Base-by-base conservation (phyloP, 2,329 filamentous ascomycete genomes). In the Trichoderma asperellum region DNA sequence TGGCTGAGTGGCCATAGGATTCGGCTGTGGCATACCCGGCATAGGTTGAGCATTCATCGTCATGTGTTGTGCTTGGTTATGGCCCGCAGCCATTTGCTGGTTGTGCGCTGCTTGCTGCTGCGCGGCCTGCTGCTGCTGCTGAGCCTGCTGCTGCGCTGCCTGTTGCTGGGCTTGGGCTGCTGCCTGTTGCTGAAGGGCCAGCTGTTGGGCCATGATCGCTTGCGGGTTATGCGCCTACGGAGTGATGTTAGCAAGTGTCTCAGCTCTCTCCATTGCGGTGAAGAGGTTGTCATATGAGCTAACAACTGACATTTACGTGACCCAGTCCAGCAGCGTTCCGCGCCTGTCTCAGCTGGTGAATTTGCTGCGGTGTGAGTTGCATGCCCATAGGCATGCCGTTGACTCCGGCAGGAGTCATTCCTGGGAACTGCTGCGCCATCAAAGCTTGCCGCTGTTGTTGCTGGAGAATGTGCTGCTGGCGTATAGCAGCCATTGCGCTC, bases 381-480 rank as follows among this genome's bases (percentile, higher is more conserved):
- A 89, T 86, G 4, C 81, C 83, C 76, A 89, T 86, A 43, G 82
- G 85, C 74, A 87, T 85, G 21, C 81, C 77, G 40, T 77, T 77
- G 37, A 77, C 75, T 34, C 43, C 56, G 72, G 81, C 83, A 12
- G 55, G 27, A 21, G 81, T 81, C 80, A 89, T 86, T 59, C 84
- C 83, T 73, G 82, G 88, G 68, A 80, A 82, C 72, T 88, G 86
- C 72, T 88, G 86, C 18, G 82, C 81, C 79, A 88, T 82, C 70
- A 88, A 78, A 7, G 82, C 81, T 71, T 89, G 86, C 62, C 84
- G 80, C 68, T 85, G 81, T 68, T 83, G 81, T 56, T 89, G 87
- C 60, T 88, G 86, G 52, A 88, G 81, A 4, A 86, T 79, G 68
- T 88, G 84, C 71, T 88, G 86, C 72, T 89, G 87, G 70, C 87